These are phyloP conservation scores for Leersia perrieri DNA, from an alignment of 176 grass and related monocot genomes.

Conservation along the genomic window DNA sequence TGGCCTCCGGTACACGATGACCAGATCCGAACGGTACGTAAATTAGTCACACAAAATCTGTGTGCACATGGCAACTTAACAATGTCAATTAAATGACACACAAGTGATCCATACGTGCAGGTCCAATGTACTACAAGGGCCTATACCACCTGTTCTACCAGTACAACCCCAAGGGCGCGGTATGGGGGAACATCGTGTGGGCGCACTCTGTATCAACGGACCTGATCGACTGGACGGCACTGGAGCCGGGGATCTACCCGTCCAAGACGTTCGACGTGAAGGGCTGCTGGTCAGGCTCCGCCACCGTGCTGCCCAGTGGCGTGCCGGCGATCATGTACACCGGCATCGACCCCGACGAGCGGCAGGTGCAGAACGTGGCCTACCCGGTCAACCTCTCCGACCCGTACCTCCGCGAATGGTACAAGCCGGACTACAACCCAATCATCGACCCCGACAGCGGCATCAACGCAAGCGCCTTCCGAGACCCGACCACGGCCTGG, in stretches of 20 bases:
- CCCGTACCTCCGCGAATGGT: conserved; percentile 62
- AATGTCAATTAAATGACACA: too few relatives aligned
- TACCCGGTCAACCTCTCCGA: conserved; percentile 71
- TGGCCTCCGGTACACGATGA: neutral
- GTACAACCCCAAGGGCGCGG: conserved; percentile 67
- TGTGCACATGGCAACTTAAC: neutral
- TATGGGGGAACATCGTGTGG: conserved; percentile 79
- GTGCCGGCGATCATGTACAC: conserved; percentile 62
- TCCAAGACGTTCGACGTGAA: conserved; percentile 55
- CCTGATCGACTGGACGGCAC: conserved; percentile 68
- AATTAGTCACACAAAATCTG: neutral
- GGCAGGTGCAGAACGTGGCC: conserved; percentile 66
- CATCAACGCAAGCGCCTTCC: conserved; percentile 65
- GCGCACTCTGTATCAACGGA: conserved; percentile 71
- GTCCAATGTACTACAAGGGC: conserved; percentile 70
- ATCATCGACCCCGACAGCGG: conserved; percentile 27
- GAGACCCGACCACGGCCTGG: conserved; percentile 80
- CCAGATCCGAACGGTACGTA: neutral
- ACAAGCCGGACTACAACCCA: conserved; percentile 77
- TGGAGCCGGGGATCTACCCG: conserved; percentile 52
- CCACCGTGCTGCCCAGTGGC: conserved; percentile 53
- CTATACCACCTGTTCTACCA: conserved; percentile 80
- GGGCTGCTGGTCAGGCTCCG: conserved; percentile 75
- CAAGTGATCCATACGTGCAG: too few relatives aligned
- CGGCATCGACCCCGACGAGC: conserved; percentile 47